A percentile compares a stretch with the other conserved stretches of the same genome.
These are phyloP conservation scores for Suhomyces pyralidae DNA, from an alignment of 805 yeast species.

Conservation along the genomic window DNA sequence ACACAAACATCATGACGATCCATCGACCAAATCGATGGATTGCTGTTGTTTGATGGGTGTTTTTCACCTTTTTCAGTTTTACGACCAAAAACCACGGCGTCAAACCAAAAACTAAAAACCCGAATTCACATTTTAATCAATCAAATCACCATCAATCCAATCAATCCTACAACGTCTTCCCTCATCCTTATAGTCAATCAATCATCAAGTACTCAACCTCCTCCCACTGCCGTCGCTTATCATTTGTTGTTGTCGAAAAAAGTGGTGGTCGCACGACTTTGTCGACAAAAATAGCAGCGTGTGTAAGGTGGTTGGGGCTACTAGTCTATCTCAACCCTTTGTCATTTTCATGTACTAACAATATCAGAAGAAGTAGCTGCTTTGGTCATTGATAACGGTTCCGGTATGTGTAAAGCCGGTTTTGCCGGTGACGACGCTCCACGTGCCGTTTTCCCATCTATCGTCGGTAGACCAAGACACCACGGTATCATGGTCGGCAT, in stretches of 20 bases:
- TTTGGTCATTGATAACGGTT: constrained; percentile 97
- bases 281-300: too few relatives aligned
- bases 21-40: neutral
- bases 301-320: too few relatives aligned
- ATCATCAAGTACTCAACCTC: too few relatives aligned
- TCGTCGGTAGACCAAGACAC: constrained; percentile 99
- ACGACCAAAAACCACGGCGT: too few relatives aligned
- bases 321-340: too few relatives aligned
- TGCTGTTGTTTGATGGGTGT: constrained; percentile 1
- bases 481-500: constrained; percentile 99
- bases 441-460: constrained; percentile 99
- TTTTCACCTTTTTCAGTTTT: constrained; percentile 2
- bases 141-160: neutral
- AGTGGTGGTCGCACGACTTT: constrained; percentile 1
- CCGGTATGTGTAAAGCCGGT: constrained; percentile 99
- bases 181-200: too few relatives aligned
- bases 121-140: neutral
- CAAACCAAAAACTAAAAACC: neutral
- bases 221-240: neutral
- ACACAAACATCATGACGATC: neutral
- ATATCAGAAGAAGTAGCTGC: constrained; percentile 47
- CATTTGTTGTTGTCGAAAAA: constrained; percentile 3
- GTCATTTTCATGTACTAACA: constrained; percentile 24
- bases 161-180: too few relatives aligned
- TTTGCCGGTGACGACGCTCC: constrained; percentile 99